Evolutionary conservation across 345 rosid genomes (phyloP).

Genomic region (Cardamine resedifolia): DNA sequence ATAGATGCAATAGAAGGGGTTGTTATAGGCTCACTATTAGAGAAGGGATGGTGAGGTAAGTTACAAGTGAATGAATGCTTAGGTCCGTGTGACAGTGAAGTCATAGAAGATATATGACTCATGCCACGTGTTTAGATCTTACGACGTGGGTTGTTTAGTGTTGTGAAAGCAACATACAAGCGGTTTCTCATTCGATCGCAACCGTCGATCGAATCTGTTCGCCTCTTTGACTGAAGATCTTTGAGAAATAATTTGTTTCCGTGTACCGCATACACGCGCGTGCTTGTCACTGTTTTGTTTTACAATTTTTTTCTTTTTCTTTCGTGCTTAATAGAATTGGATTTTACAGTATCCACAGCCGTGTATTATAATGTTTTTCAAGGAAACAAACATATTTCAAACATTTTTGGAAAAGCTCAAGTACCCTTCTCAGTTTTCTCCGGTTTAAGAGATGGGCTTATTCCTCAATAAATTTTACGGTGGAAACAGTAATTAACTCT

Average conservation of each 20-base stretch:
- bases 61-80: conserved; percentile 20
- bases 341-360: not conserved
- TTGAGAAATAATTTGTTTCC: not conserved
- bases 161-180: conserved; percentile 7
- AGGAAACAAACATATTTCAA: not conserved
- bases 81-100: conserved; percentile 32
- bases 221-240: conserved; percentile 21
- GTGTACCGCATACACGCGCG: not conserved
- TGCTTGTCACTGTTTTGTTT: not conserved
- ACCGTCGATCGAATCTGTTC: conserved; percentile 20
- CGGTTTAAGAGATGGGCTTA: no score
- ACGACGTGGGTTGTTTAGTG: conserved; percentile 22
- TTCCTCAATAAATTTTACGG: no score
- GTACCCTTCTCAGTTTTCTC: not conserved
- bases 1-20: conserved; percentile 1
- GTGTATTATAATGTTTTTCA: no score
- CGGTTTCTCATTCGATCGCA: conserved; percentile 10
- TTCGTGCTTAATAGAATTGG: not conserved
- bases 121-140: conserved; percentile 26
- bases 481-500: no score
- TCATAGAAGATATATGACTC: conserved; percentile 8
- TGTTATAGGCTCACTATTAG: conserved; percentile 30
- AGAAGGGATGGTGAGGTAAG: conserved; percentile 27
- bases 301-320: not conserved
- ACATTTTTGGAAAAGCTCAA: not conserved